Evolutionary conservation across 768 basidiomycete species (phyloP).

Genomic region (Chalciporus piperatus): DNA sequence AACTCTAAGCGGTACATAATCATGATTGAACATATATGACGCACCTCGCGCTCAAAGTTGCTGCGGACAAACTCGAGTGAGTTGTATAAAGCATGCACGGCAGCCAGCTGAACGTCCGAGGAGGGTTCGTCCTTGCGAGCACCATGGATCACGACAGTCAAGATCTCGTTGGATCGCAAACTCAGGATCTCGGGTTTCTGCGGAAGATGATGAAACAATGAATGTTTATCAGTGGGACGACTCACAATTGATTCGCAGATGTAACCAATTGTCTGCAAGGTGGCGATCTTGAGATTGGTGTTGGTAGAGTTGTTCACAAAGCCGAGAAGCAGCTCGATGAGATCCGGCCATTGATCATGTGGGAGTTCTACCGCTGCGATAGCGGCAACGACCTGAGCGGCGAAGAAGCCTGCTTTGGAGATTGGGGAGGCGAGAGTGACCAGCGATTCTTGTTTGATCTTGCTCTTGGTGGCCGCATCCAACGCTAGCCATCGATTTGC

Average conservation of each 20-base stretch:
- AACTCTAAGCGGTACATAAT: slow-evolving; percentile 1
- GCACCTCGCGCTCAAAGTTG: slow-evolving; percentile 95
- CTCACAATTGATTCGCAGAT: slow-evolving; percentile 96
- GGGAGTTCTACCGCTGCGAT: slow-evolving; percentile 94
- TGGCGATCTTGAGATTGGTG: slow-evolving; percentile 76
- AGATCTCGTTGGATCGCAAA: slow-evolving; percentile 90
- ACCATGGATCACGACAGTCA: slow-evolving; percentile 98
- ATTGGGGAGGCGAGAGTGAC: slow-evolving; percentile 73
- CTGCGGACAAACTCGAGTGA: slow-evolving; percentile 97
- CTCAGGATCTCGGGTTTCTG: slow-evolving; percentile 93
- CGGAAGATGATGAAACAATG: slow-evolving; percentile 5
- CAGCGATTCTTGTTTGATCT: slow-evolving; percentile 88
- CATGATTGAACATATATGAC: slow-evolving; percentile 23
- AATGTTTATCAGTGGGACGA: slow-evolving; percentile 21
- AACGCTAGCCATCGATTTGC: slow-evolving; percentile 82
- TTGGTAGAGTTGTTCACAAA: slow-evolving; percentile 78
- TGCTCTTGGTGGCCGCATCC: slow-evolving; percentile 58
- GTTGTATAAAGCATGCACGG: slow-evolving; percentile 89
- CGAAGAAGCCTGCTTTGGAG: slow-evolving; percentile 76
- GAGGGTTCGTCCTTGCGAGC: slow-evolving; percentile 95
- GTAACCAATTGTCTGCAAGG: slow-evolving; percentile 92
- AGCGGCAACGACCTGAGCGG: slow-evolving; percentile 92
- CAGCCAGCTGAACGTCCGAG: slow-evolving; percentile 86
- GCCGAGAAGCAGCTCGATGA: slow-evolving; percentile 84
- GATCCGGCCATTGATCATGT: slow-evolving; percentile 80